Evolutionary conservation across 2,329 filamentous ascomycete species (phyloP), one percentile per base, ranked within the genome.

Genomic region (Arachnomyces sp.): DNA sequence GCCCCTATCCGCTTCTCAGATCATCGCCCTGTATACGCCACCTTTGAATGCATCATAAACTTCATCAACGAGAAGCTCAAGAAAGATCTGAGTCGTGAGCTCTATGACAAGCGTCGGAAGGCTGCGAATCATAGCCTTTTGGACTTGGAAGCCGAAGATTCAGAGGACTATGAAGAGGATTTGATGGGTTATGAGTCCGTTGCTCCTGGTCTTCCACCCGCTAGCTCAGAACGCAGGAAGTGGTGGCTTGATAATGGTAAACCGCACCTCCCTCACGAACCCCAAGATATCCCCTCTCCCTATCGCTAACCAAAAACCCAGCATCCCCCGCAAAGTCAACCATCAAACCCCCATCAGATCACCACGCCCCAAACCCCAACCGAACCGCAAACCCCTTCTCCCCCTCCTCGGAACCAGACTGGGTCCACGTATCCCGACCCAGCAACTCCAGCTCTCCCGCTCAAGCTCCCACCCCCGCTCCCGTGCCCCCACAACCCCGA

Each of bases 1-100:
- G 88, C 89, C 3, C 81, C 86, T 20, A 70, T 98, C 28, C 77
- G 75, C 9, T 94, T 96, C 59, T 98, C 92, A 0, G 92, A 98
- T 56, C 92, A 98, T 61, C 77, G 89, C n/a, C 92, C 92, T 2
- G 90, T 98, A 0, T 95, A 86, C 63, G 89, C 87, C 9, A 79
- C 79, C 0, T 98, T 98, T 56, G 77, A 87, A 49, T 93, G 89
- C 61, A 77, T 73, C 1, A 82, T 96, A 38, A 89, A 72, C 49
- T 79, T 92, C 33, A 69, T 96, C 8, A 77, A 98, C 49, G 85
- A 94, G 57, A 65, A 63, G 16, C 67, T 73, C 39, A 87, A 85
- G 49, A 81, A 89, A 45, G 64, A 68, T 3, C 78, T 96, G 34
- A 84, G 82, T 54, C 75, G 75, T 25, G 73, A 82, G 38, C 70